Evolutionary conservation across 306 rosid species (phyloP).

Genomic region (Ceratonia siliqua): DNA sequence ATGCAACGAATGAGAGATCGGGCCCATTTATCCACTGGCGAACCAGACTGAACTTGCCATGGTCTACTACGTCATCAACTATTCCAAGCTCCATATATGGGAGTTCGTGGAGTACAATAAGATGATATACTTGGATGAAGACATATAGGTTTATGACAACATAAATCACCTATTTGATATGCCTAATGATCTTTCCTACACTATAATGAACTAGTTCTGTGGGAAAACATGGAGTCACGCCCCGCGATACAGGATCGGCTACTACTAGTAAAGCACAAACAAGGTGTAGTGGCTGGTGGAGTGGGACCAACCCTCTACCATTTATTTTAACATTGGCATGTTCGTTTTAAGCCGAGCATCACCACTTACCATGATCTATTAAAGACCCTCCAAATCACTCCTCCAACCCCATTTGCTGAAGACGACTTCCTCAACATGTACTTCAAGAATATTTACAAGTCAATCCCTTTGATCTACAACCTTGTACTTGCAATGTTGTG

Average conservation of each 20-base stretch:
- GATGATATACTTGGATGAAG: constrained; percentile 79
- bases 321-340: constrained; percentile 83
- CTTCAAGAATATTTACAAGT: constrained; percentile 53
- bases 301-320: constrained; percentile 54
- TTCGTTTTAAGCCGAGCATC: constrained; percentile 59
- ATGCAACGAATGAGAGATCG: constrained; percentile 38
- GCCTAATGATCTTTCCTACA: constrained; percentile 50
- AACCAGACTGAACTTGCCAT: constrained; percentile 48
- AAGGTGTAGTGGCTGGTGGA: constrained; percentile 58
- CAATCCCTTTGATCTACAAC: constrained; percentile 53
- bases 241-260: constrained; percentile 57
- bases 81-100: constrained; percentile 51
- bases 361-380: constrained; percentile 45
- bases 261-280: constrained; percentile 66
- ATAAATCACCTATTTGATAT: constrained; percentile 67
- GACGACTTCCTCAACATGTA: constrained; percentile 75
- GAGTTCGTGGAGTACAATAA: constrained; percentile 66
- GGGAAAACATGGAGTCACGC: constrained; percentile 75
- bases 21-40: constrained; percentile 46
- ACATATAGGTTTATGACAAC: constrained; percentile 66
- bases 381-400: constrained; percentile 32
- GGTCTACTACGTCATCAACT: constrained; percentile 52
- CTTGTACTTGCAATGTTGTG: constrained; percentile 73
- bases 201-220: constrained; percentile 76
- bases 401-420: constrained; percentile 73